Base-by-base conservation (phyloP, 495 filamentous ascomycete species). In the Chaetomidium leptoderma region DNA sequence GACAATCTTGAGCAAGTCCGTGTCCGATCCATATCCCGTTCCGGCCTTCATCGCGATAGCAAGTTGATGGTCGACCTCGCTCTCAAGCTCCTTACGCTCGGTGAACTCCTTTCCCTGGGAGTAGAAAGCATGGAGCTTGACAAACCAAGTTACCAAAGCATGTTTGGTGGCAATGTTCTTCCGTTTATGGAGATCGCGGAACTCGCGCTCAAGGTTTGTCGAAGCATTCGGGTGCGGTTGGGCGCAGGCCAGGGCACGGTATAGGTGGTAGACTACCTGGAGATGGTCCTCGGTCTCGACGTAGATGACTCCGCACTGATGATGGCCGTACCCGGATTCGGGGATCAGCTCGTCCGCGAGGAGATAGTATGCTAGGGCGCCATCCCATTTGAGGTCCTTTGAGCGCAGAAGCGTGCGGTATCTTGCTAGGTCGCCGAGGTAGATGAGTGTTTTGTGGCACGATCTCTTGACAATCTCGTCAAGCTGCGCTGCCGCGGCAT, bases 251-350 rank as follows among this genome's bases (percentile, higher is more conserved):
- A 92, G 74, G 17, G 91, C 87, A 51, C 92, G 82, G 65, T 95
- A 96, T 13, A 97, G 79, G 71, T 97, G 85, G 66, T 97, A 97
- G 0, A 90, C 86, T 3, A 90, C 85, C 23, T 88, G 81, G 23
- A 97, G 78, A 67, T 95, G 88, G 58, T 90, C 85, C 17, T 75
- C 79, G 64, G 89, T 86, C 47, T 86, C 85, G 39, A 85, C 78
- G 29, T 89, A 85, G 57, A 97, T 87, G 16, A 97, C 87, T 0
- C 90, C 91, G 66, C 90, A 78, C 69, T 97, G 93, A 61, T 98
- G 92, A 65, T 95, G 86, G 37, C 90, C 86, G 27, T 81, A 79
- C 29, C 92, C 92, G 39, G 88, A 89, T 1, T 82, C 75, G 19
- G 95, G 92, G 55, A 86, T 81, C 53, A 97, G 81, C 43, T 85